A percentile compares a stretch with the other conserved stretches of the same genome.
These are phyloP conservation scores for Exophiala calicioides DNA, from an alignment of 2,329 filamentous ascomycete species.

Conservation along the genomic window DNA sequence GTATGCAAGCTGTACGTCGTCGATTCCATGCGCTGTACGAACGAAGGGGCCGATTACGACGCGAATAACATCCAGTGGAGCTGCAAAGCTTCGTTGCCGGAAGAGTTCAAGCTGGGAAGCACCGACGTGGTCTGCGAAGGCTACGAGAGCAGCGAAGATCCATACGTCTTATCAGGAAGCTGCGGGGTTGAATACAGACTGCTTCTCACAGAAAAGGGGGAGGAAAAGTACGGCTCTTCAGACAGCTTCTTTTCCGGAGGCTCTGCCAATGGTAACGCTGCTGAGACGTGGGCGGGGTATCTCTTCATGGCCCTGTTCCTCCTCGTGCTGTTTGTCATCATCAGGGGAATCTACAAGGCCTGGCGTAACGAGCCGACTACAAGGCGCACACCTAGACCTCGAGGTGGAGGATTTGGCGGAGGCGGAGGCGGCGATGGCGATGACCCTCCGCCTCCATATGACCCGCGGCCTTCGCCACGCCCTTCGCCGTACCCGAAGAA, in stretches of 20 bases:
- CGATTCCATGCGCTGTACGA: conserved; percentile 85
- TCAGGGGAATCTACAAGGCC: conserved; percentile 32
- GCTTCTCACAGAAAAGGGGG: conserved; percentile 73
- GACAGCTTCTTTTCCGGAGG: conserved; percentile 34
- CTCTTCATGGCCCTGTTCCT: conserved; percentile 40
- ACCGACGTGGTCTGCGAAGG: conserved; percentile 95
- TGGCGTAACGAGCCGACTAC: conserved; percentile 32
- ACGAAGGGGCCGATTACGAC: conserved; percentile 78
- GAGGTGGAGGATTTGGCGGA: conserved; percentile 34
- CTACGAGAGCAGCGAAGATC: conserved; percentile 73
- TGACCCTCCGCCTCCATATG: conserved; percentile 44
- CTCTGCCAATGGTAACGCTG: conserved; percentile 6
- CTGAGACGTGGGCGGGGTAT: conserved; percentile 30
- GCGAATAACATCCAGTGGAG: conserved; percentile 86
- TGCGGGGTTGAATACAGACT: conserved; percentile 90
- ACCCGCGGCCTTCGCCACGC: conserved; percentile 39
- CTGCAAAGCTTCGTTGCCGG: conserved; percentile 67
- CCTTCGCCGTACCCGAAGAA: conserved; percentile 43
- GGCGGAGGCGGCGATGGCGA: conserved; percentile 39
- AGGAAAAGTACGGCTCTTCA: conserved; percentile 64
- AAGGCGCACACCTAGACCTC: conserved; percentile 13
- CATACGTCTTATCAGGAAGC: conserved; percentile 84
- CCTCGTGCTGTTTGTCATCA: conserved; percentile 33
- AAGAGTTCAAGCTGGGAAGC: conserved; percentile 71
- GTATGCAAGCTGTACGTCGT: conserved; percentile 71